Evolutionary conservation across 129 eudicot species (phyloP), one percentile per base, ranked within the genome.

Genomic region (Silybum marianum): DNA sequence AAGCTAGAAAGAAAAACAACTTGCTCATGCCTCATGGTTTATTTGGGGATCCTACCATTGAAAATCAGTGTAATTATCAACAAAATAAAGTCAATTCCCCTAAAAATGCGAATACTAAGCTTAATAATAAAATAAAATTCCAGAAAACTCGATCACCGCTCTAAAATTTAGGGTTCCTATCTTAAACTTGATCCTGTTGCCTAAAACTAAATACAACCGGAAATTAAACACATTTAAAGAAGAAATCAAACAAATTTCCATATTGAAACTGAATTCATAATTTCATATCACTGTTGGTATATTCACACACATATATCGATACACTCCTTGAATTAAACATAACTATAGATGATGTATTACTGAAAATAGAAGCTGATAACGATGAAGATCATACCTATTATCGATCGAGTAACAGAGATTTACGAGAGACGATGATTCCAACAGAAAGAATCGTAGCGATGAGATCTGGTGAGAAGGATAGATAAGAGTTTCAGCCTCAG

Each of bases 361-460:
- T 48, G 18, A 71, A 79, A 79, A 71, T 34, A 70, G 21, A 3
- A 60, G n/a, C 63, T 40, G 71, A 48, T 76, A 26, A n/a, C 16
- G 38, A 79, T 32, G 4, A 1, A 69, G 75, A 79, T 79, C 48
- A 68, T 74, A 82, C 85, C 85, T 75, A 67, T 21, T 66, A 25
- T 22, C 71, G 71, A 68, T 74, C 75, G 75, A 66, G 80, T 67
- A 66, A 81, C 11, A 60, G 78, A 80, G 72, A 72, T 8, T 26
- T 42, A 72, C 12, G 69, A 21, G 23, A 30, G 73, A 28, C 28
- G 75, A 44, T 66, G 28, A 68, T 30, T 67, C 32, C 58, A 25
- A 28, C 73, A 54, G 38, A 65, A 65, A 14, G 36, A 25, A 77
- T 77, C 44, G 75, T 68, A 68, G 74, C 66, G 67, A 44, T 78